Evolutionary conservation across 768 basidiomycete species (phyloP), one percentile per base, ranked within the genome.

Genomic region (Leucogyrophana mollusca): DNA sequence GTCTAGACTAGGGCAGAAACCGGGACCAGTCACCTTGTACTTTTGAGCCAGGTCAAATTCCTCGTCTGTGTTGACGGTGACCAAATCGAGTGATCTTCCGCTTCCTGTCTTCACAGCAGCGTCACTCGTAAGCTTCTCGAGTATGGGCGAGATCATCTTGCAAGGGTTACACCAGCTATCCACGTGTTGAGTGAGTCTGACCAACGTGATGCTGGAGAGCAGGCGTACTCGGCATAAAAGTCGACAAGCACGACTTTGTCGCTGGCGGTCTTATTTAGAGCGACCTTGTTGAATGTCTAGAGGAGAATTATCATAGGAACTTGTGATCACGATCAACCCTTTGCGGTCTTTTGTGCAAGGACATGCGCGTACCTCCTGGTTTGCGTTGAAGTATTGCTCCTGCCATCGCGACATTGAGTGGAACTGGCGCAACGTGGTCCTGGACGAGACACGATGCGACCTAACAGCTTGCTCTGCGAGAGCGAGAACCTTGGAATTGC

Each of bases 131-230:
- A 86, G 56, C 46, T 73, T 76, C 56, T 86, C 72, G 18, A 92
- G 68, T 43, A 87, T 64, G 20, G 90, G 90, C 1, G 86, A 82
- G 33, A 92, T 74, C 60, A 73, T 65, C 54, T 77, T 83, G 69
- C 89, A 92, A 32, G 89, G 89, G 6, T 74, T 68, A 53, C 89
- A 91, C 90, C 89, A 91, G 50, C 89, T 90, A 46, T 24, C 30
- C 4, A 35, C 40, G 34, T 11, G 9, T 11, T 36, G 35, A 48
- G 34, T 47, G 52, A 30, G 45, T 9, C 22, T 10, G 17, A 18
- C 3, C 35, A 55, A 41, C 55, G 56, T 10, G 33, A 10, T 18
- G 20, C 38, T 24, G 21, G 16, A 49, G 40, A 36, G 25, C 51
- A 35, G 20, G 72, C 82, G 38, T 55, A 89, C 88, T 88, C 79